phyloP scores from a whole-genome alignment of 176 grass and related monocot genomes.

The Oryza nivara region DNA sequence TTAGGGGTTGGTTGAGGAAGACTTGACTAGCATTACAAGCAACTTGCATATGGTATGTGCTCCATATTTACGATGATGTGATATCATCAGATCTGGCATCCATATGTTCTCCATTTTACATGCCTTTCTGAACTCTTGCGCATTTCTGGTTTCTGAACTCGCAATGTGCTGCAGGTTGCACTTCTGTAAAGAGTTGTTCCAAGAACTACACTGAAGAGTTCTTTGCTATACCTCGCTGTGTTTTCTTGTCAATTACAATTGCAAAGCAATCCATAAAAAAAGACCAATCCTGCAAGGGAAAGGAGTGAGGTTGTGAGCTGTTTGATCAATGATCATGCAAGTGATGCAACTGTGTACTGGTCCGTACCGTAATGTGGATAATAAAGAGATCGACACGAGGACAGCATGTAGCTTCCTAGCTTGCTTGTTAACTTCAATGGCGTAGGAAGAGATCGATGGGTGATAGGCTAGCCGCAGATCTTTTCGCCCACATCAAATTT shows the following conservation, averaged over 20 bases:
- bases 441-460: background rate
- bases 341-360: conserved; percentile 7
- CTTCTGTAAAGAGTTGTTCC: no score
- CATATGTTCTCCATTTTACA: background rate
- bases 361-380: background rate
- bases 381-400: conserved; percentile 28
- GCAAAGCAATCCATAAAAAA: background rate
- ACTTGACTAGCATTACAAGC: conserved; percentile 1
- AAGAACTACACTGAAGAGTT: background rate
- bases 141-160: background rate
- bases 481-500: conserved; percentile 19
- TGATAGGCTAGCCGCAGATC: conserved; percentile 12
- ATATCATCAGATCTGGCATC: background rate
- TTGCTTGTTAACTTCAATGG: conserved; percentile 15
- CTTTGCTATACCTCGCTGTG: background rate
- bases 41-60: background rate
- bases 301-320: background rate
- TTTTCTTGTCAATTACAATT: background rate
- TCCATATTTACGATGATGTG: background rate
- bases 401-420: conserved; percentile 35
- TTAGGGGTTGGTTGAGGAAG: background rate
- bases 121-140: background rate
- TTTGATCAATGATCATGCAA: background rate
- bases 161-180: no score
- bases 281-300: background rate